Evolutionary conservation across 1,139 yeast genomes (phyloP).

Genomic region (Kluyveromyces sp.): DNA sequence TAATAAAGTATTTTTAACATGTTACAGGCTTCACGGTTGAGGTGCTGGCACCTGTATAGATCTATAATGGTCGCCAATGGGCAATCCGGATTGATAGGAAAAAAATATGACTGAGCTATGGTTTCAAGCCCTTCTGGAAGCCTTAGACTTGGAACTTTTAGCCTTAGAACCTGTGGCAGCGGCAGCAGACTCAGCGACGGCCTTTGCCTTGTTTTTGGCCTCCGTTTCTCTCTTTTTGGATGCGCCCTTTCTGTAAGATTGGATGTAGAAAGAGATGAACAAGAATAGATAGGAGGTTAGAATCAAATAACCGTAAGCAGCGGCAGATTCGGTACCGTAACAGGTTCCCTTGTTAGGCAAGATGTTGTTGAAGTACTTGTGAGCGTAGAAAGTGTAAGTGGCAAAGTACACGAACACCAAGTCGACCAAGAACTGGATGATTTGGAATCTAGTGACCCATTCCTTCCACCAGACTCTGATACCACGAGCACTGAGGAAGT

Average conservation of each 20-base stretch:
- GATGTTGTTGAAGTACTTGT: constrained; percentile 44
- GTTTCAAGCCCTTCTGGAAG: constrained; percentile 2
- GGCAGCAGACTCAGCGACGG: constrained; percentile 17
- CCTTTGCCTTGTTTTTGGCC: constrained; percentile 25
- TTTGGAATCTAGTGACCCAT: constrained; percentile 97
- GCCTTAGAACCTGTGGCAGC: constrained; percentile 35
- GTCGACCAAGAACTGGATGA: constrained; percentile 87
- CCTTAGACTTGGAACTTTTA: constrained; percentile 28
- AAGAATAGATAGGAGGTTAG: constrained; percentile 83
- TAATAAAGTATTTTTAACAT: too few species aligned
- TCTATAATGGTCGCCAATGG: not conserved
- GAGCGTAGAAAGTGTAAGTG: constrained; percentile 72
- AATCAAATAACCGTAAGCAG: constrained; percentile 81
- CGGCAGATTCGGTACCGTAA: constrained; percentile 89
- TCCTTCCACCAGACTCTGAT: constrained; percentile 99
- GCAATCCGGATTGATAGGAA: not conserved
- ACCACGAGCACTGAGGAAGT: constrained; percentile 88
- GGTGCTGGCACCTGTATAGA: not conserved
- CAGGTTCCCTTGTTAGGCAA: constrained; percentile 84
- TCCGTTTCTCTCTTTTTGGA: constrained; percentile 31
- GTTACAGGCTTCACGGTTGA: too few species aligned
- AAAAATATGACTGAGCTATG: too few species aligned
- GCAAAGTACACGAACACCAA: constrained; percentile 88
- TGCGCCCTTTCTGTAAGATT: constrained; percentile 57
- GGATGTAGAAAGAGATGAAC: constrained; percentile 89